A percentile compares a stretch with the other conserved stretches of the same genome.
Evolutionary conservation across 768 basidiomycete genomes (phyloP).

Genomic region (Dictyophora rubrovolvata): DNA sequence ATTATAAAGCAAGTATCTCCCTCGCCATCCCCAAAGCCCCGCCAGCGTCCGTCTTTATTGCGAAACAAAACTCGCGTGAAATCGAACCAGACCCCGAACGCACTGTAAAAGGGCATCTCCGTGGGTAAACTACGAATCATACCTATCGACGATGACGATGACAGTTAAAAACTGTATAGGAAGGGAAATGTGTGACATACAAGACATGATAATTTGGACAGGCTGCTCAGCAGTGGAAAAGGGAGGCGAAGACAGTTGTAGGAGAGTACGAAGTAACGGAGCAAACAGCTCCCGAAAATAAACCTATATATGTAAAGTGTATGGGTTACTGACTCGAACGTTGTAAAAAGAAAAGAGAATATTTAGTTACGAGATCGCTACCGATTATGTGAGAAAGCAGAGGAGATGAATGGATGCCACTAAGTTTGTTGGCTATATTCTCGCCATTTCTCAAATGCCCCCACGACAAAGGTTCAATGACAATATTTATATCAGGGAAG

Average conservation of each 20-base stretch:
- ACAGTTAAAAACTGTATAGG: not conserved
- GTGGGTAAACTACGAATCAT: slow-evolving; percentile 63
- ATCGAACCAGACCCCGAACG: slow-evolving; percentile 71
- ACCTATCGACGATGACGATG: slow-evolving; percentile 23
- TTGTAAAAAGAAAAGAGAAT: not conserved
- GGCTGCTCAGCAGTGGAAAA: slow-evolving; percentile 18
- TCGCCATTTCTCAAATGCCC: slow-evolving; percentile 40
- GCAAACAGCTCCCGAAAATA: slow-evolving; percentile 80
- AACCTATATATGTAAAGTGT: slow-evolving; percentile 35
- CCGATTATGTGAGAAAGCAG: slow-evolving; percentile 54
- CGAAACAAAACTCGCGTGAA: slow-evolving; percentile 45
- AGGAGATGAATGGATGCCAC: not conserved
- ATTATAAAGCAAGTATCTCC: slow-evolving; percentile 42
- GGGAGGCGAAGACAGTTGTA: slow-evolving; percentile 56
- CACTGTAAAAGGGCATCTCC: slow-evolving; percentile 68
- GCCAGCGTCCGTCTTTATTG: slow-evolving; percentile 8
- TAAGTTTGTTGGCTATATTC: slow-evolving; percentile 31
- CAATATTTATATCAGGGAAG: slow-evolving; percentile 18
- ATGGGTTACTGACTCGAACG: not conserved
- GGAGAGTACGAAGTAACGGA: slow-evolving; percentile 62
- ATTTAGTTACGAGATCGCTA: slow-evolving; percentile 60
- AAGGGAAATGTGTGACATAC: slow-evolving; percentile 13
- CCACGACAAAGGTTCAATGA: slow-evolving; percentile 61
- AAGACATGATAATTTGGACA: slow-evolving; percentile 50
- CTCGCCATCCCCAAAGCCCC: slow-evolving; percentile 24